phyloP scores from a whole-genome alignment of 768 basidiomycete genomes.

The Trametes gibbosa region DNA sequence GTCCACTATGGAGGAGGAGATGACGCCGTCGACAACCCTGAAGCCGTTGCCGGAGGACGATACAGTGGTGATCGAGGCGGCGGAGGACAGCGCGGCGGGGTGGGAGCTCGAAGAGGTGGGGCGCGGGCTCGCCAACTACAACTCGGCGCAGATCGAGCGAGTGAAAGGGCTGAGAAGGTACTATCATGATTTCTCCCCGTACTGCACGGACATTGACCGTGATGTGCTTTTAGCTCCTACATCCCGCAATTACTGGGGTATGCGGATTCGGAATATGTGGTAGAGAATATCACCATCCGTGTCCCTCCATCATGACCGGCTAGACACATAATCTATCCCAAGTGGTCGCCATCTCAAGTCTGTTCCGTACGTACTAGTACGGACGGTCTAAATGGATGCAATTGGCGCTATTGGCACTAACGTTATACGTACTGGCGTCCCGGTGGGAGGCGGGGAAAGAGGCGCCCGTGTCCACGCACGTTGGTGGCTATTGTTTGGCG shows the following conservation, averaged over 20 bases:
- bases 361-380: too few species aligned
- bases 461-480: conserved; percentile 9
- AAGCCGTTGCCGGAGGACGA: conserved; percentile 29
- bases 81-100: conserved; percentile 42
- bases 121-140: conserved; percentile 93
- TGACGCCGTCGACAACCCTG: conserved; percentile 21
- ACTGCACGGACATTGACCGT: background rate
- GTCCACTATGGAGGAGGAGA: conserved; percentile 20
- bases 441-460: background rate
- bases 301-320: conserved; percentile 41
- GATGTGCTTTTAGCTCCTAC: conserved; percentile 55
- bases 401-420: too few species aligned
- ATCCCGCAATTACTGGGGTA: conserved; percentile 84
- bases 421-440: background rate
- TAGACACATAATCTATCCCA: background rate
- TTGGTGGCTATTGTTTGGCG: conserved; percentile 13
- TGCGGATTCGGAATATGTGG: conserved; percentile 95
- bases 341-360: too few species aligned
- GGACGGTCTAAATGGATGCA: too few species aligned
- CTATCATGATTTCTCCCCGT: conserved; percentile 22
- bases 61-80: conserved; percentile 21
- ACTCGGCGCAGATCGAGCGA: conserved; percentile 84
- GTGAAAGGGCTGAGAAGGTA: conserved; percentile 93
- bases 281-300: conserved; percentile 89
- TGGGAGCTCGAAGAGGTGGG: conserved; percentile 89